Conservation (phyloP, 495 filamentous ascomycete genomes). For the Cudoniella acicularis region DNA sequence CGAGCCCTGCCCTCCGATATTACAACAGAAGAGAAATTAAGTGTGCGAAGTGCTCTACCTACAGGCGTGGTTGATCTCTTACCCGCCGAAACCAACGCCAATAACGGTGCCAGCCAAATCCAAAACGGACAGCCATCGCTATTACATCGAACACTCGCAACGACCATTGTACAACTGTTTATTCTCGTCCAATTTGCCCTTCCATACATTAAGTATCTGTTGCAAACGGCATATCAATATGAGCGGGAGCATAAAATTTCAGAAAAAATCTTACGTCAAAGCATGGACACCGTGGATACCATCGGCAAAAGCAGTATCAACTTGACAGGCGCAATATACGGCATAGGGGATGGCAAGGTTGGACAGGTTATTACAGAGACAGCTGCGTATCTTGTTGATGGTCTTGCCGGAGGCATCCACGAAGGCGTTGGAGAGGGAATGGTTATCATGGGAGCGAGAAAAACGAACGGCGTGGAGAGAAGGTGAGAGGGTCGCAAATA, state of each 20-base stretch:
- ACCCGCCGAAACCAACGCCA: slow-evolving; percentile 5
- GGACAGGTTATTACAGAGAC: slow-evolving; percentile 47
- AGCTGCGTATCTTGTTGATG: slow-evolving; percentile 54
- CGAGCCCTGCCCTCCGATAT: slow-evolving; percentile 60
- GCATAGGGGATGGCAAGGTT: slow-evolving; percentile 54
- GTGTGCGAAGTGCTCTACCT: slow-evolving; percentile 46
- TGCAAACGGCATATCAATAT: slow-evolving; percentile 51
- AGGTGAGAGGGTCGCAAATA: too few species aligned
- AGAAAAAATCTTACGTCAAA: slow-evolving; percentile 45
- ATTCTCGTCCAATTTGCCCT: slow-evolving; percentile 52
- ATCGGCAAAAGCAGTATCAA: slow-evolving; percentile 48
- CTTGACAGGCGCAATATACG: slow-evolving; percentile 45
- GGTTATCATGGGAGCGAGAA: slow-evolving; percentile 37
- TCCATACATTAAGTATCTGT: slow-evolving; percentile 53
- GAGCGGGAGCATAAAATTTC: slow-evolving; percentile 62
- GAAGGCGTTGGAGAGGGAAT: slow-evolving; percentile 63
- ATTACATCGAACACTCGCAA: slow-evolving; percentile 55
- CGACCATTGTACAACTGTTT: slow-evolving; percentile 52
- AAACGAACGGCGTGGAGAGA: neutral
- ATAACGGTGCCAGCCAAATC: neutral
- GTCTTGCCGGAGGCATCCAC: slow-evolving; percentile 57
- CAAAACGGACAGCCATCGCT: slow-evolving; percentile 37
- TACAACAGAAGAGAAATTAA: slow-evolving; percentile 39
- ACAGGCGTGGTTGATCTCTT: slow-evolving; percentile 21
- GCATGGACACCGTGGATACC: slow-evolving; percentile 47